phyloP scores from a whole-genome alignment of 139 green algal genomes.

The Coelastrella sp. region DNA sequence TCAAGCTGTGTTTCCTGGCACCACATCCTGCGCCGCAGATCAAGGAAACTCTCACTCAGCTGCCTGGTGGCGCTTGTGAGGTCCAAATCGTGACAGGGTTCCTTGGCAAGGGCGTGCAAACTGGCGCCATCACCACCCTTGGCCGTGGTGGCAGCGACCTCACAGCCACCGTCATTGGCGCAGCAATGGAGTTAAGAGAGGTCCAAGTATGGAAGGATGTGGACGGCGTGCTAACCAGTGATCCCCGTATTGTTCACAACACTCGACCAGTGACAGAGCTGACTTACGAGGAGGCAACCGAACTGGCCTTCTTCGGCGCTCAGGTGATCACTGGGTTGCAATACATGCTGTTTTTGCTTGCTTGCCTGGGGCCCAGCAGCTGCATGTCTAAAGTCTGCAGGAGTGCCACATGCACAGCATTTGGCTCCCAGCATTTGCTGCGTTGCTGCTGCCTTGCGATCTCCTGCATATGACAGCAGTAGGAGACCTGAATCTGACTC shows the following conservation, averaged over 20 bases:
- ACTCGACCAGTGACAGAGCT: slow-evolving; percentile 89
- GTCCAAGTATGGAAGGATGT: slow-evolving; percentile 99
- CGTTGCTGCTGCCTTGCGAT: no score
- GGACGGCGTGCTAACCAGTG: slow-evolving; percentile 95
- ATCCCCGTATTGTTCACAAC: slow-evolving; percentile 87
- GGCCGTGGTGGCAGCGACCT: slow-evolving; percentile 96
- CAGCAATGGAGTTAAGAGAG: slow-evolving; percentile 84
- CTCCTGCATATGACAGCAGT: not conserved
- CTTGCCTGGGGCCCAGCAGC: not conserved
- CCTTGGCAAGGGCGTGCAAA: slow-evolving; percentile 80
- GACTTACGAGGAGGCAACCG: slow-evolving; percentile 98
- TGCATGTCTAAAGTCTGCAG: not conserved
- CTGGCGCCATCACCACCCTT: slow-evolving; percentile 95
- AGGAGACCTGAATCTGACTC: not conserved
- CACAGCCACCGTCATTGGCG: slow-evolving; percentile 94
- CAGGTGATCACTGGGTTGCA: slow-evolving; percentile 54
- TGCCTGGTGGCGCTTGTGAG: not conserved
- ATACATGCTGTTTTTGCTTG: not conserved
- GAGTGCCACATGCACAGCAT: no score
- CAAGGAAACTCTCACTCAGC: slow-evolving; percentile 42
- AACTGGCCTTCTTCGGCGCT: slow-evolving; percentile 98
- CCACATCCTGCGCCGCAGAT: not conserved
- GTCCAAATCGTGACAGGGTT: slow-evolving; percentile 98
- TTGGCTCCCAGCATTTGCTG: no score
- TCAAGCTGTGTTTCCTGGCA: no score